Conservation (phyloP, 257 asterid genomes). For the Solanum tarijense region DNA sequence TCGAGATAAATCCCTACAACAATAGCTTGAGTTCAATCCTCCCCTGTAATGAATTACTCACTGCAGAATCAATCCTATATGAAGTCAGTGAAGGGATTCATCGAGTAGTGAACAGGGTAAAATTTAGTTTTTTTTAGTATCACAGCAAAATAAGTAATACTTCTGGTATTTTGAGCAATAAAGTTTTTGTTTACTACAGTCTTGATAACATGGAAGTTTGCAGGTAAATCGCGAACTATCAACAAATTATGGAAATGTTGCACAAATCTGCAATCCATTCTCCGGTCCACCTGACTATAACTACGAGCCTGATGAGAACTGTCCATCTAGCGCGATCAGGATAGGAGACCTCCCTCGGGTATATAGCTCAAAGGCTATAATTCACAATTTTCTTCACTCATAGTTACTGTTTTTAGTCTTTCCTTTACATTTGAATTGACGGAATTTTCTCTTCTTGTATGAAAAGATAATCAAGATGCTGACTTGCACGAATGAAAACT, state of each 20-base stretch:
- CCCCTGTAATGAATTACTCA: constrained; percentile 63
- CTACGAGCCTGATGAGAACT: constrained; percentile 38
- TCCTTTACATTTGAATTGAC: neutral
- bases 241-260: constrained; percentile 34
- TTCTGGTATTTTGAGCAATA: neutral
- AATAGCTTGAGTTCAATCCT: constrained; percentile 74
- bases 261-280: constrained; percentile 87
- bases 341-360: constrained; percentile 68
- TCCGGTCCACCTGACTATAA: constrained; percentile 55
- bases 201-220: neutral
- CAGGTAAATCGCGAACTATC: constrained; percentile 73
- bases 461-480: constrained; percentile 29
- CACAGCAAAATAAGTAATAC: neutral
- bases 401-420: neutral
- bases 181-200: neutral
- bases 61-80: constrained; percentile 39
- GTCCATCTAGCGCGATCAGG: constrained; percentile 34
- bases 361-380: neutral
- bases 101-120: constrained; percentile 46
- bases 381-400: neutral
- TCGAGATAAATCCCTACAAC: constrained; percentile 64
- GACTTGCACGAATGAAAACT: constrained; percentile 47
- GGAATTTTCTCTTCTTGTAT: neutral
- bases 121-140: neutral
- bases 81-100: constrained; percentile 51